A percentile compares a stretch with the other conserved stretches of the same genome.
These are phyloP conservation scores for Gyrodon lividus DNA, from an alignment of 768 basidiomycete genomes.

Conservation along the genomic window DNA sequence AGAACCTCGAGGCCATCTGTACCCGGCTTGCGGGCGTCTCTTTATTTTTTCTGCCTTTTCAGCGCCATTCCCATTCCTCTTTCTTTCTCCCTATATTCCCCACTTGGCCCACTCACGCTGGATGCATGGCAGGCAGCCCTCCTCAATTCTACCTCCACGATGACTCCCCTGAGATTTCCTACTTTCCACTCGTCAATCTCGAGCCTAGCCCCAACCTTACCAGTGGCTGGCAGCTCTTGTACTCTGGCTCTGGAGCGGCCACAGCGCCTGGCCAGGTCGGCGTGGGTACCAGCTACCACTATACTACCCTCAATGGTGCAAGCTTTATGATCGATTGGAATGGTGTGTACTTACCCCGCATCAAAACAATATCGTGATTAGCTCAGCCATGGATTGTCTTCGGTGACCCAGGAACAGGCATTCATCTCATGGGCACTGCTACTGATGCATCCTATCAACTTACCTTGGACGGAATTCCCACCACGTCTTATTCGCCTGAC, in stretches of 20 bases:
- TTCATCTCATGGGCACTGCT: conserved; percentile 56
- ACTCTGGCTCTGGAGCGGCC: conserved; percentile 49
- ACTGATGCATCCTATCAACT: conserved; percentile 45
- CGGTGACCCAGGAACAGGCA: conserved; percentile 55
- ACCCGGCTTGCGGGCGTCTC: conserved; percentile 21
- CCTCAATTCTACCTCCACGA: conserved; percentile 55
- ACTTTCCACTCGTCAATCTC: conserved; percentile 60
- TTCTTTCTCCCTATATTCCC: conserved; percentile 4
- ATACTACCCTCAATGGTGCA: conserved; percentile 61
- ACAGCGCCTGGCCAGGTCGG: conserved; percentile 42
- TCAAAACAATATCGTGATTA: not conserved
- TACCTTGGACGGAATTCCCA: conserved; percentile 48
- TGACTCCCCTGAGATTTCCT: conserved; percentile 61
- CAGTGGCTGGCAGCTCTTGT: conserved; percentile 72
- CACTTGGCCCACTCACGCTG: conserved; percentile 21
- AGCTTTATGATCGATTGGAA: conserved; percentile 56
- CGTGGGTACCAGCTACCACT: conserved; percentile 57
- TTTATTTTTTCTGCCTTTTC: conserved; percentile 9
- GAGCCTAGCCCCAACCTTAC: conserved; percentile 46
- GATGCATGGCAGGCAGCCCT: conserved; percentile 30
- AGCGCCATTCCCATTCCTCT: conserved; percentile 10
- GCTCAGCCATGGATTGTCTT: conserved; percentile 4
- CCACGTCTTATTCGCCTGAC: conserved; percentile 24
- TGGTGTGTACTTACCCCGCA: conserved; percentile 44
- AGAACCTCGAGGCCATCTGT: conserved; percentile 28